These are phyloP conservation scores for Colletotrichum tofieldiae DNA, from an alignment of 2,329 filamentous ascomycete genomes.

Conservation along the genomic window DNA sequence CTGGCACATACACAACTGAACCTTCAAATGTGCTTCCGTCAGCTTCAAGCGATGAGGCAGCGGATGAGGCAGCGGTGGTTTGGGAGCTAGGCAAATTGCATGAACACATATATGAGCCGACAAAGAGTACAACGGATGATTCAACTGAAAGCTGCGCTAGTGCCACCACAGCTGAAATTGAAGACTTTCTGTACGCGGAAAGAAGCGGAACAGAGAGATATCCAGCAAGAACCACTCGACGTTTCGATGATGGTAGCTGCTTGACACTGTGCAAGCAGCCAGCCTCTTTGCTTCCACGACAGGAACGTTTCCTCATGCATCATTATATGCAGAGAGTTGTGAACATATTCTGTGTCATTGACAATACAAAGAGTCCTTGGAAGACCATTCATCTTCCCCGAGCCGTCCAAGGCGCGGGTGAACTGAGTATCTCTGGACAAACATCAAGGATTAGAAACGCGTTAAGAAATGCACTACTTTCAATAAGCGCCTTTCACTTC, in stretches of 20 bases:
- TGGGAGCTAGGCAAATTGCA: constrained; percentile 10
- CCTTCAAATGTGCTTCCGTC: background rate
- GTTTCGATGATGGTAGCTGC: background rate
- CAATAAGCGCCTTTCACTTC: constrained; percentile 48
- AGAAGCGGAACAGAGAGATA: no score
- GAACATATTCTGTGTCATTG: constrained; percentile 49
- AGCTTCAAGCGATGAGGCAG: background rate
- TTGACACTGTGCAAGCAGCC: background rate
- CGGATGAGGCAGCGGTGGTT: background rate
- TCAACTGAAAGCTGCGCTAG: background rate
- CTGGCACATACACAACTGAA: background rate
- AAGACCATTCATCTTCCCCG: constrained; percentile 48
- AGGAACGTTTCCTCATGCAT: constrained; percentile 47
- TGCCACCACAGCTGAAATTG: background rate
- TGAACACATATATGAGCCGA: background rate
- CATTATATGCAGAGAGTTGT: constrained; percentile 48
- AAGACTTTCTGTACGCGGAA: background rate
- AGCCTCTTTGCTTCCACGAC: constrained; percentile 2
- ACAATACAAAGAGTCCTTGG: constrained; percentile 49
- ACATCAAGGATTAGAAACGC: constrained; percentile 46
- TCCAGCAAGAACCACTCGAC: background rate
- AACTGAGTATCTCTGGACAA: constrained; percentile 46
- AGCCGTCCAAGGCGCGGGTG: constrained; percentile 46
- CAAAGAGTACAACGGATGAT: background rate
- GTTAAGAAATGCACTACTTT: constrained; percentile 46